These are phyloP conservation scores for Cladorrhinum sp. DNA, from an alignment of 2,329 filamentous ascomycete species.

Conservation along the genomic window DNA sequence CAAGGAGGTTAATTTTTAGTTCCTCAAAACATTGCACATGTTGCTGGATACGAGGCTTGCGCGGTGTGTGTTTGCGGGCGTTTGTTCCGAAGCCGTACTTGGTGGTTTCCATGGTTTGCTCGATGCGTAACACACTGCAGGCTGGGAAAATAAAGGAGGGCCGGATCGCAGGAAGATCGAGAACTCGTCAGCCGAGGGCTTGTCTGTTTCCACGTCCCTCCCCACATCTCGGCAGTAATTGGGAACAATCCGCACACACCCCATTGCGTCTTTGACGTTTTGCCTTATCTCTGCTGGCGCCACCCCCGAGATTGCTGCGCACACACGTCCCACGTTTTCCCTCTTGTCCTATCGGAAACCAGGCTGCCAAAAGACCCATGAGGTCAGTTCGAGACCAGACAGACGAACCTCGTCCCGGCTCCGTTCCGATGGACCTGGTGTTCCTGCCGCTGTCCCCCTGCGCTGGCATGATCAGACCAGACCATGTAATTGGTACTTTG, in stretches of 20 bases:
- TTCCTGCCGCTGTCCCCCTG: background rate
- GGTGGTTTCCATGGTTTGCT: background rate
- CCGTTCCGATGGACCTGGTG: background rate
- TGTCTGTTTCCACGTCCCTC: constrained; percentile 6
- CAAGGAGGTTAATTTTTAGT: constrained; percentile 7
- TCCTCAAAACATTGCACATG: background rate
- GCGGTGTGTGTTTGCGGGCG: too few species aligned
- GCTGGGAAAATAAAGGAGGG: background rate
- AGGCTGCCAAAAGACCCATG: background rate
- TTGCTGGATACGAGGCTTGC: background rate
- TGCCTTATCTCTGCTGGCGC: constrained; percentile 26
- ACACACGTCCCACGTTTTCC: constrained; percentile 16
- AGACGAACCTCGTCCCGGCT: background rate
- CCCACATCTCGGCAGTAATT: constrained; percentile 1
- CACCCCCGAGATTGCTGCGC: constrained; percentile 21
- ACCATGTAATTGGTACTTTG: too few species aligned
- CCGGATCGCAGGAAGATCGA: background rate
- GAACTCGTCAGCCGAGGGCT: constrained; percentile 5
- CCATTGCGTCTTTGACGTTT: constrained; percentile 14
- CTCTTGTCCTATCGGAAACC: constrained; percentile 1
- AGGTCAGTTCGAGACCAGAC: background rate
- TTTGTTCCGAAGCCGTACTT: too few species aligned
- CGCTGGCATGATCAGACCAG: background rate
- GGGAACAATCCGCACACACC: constrained; percentile 22
- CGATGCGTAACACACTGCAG: background rate